Conservation (phyloP, 2,329 filamentous ascomycete species). For the Diaporthe vexans region DNA sequence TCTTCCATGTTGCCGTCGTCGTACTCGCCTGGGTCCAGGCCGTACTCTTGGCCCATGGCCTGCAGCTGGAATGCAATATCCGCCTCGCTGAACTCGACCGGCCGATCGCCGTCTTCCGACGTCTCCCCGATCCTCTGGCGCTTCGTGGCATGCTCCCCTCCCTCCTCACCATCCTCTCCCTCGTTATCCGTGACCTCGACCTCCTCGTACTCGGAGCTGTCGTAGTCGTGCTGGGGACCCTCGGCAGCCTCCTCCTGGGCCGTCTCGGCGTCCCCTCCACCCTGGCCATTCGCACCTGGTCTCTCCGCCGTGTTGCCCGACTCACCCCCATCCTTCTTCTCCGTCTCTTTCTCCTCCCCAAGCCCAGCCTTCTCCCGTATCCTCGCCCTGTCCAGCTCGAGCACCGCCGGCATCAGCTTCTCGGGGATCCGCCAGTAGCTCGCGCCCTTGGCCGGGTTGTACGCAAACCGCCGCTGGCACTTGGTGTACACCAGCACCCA, state of each 20-base stretch:
- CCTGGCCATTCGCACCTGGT: conserved; percentile 43
- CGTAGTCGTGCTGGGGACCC: conserved; percentile 58
- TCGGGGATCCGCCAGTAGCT: conserved; percentile 97
- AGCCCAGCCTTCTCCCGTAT: conserved; percentile 69
- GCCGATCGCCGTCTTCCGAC: conserved; percentile 55
- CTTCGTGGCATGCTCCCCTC: conserved; percentile 62
- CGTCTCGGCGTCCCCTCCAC: conserved; percentile 47
- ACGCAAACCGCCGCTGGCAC: conserved; percentile 88
- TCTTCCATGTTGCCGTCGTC: conserved; percentile 73
- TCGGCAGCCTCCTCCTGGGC: conserved; percentile 57
- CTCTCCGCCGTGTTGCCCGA: conserved; percentile 32
- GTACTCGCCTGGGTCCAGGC: conserved; percentile 82
- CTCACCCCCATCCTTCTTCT: conserved; percentile 6
- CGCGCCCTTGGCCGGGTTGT: conserved; percentile 87
- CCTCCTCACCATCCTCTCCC: conserved; percentile 66
- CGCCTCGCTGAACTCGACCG: conserved; percentile 90
- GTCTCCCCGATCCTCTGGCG: conserved; percentile 61
- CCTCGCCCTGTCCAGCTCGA: conserved; percentile 79
- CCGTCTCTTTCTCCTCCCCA: conserved; percentile 40
- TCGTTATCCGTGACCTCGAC: conserved; percentile 75
- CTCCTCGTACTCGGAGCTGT: conserved; percentile 84
- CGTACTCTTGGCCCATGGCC: conserved; percentile 89
- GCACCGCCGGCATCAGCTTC: conserved; percentile 83
- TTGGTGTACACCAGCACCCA: conserved; percentile 97
- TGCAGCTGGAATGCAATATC: conserved; percentile 94